phyloP scores from a whole-genome alignment of 2,329 filamentous ascomycete genomes.

The Xylariaceae sp. region DNA sequence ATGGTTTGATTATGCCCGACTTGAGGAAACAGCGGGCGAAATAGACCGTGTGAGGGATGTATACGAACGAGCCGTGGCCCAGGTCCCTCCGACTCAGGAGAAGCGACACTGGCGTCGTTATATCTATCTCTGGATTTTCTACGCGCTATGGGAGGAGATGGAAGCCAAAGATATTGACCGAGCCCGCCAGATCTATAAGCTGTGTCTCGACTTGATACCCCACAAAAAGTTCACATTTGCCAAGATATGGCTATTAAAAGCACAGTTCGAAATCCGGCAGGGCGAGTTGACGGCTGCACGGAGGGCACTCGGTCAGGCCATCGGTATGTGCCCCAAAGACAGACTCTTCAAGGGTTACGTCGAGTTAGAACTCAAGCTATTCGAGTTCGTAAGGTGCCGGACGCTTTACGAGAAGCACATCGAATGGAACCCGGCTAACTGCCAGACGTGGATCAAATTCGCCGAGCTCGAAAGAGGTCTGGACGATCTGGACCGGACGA shows the following conservation, averaged over 20 bases:
- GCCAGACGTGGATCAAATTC: conserved; percentile 93
- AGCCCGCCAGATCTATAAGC: conserved; percentile 83
- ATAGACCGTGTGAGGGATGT: conserved; percentile 80
- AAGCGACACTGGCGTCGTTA: conserved; percentile 97
- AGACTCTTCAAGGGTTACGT: conserved; percentile 93
- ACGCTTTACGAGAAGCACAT: conserved; percentile 92
- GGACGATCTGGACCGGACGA: conserved; percentile 80
- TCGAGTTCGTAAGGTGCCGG: conserved; percentile 87
- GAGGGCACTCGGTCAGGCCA: conserved; percentile 82
- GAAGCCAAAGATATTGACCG: conserved; percentile 72
- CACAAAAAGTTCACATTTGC: conserved; percentile 97
- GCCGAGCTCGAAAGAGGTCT: conserved; percentile 87
- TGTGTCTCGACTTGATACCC: conserved; percentile 80
- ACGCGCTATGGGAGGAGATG: conserved; percentile 91
- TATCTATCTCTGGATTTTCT: conserved; percentile 97
- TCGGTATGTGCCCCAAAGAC: conserved; percentile 94
- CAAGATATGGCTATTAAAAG: conserved; percentile 91
- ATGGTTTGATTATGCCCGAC: conserved; percentile 90
- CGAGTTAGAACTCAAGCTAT: conserved; percentile 84
- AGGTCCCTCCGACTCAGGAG: conserved; percentile 90
- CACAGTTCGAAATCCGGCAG: conserved; percentile 88
- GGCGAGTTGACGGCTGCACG: conserved; percentile 72
- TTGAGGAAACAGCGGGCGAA: conserved; percentile 84
- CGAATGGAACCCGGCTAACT: conserved; percentile 85
- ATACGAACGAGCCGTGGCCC: conserved; percentile 92